Evolutionary conservation across 176 grass and related monocot species (phyloP).

Genomic region (Neostapfia colusana): DNA sequence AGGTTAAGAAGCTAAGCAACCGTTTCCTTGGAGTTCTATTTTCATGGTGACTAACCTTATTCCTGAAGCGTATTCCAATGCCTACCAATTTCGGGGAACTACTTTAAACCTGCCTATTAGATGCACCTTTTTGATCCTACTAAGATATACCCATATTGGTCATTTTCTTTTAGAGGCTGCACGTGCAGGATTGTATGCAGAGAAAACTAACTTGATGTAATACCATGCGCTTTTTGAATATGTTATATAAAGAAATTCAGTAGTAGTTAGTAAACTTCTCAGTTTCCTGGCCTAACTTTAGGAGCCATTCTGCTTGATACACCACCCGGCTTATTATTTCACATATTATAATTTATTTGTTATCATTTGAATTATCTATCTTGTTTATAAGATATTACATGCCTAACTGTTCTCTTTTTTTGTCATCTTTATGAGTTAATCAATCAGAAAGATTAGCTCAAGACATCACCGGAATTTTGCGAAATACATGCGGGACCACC

Average conservation of each 20-base stretch:
- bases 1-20: not conserved
- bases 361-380: constrained; percentile 16
- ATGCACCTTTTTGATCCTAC: not conserved
- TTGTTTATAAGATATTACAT: not conserved
- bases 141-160: constrained; percentile 10
- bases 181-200: not conserved
- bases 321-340: not conserved
- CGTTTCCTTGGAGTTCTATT: not conserved
- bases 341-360: too few relatives aligned
- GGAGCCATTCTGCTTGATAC: not conserved
- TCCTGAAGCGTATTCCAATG: not conserved
- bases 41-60: not conserved
- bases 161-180: not conserved
- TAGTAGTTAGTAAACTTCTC: too few relatives aligned
- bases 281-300: too few relatives aligned
- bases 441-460: constrained; percentile 85
- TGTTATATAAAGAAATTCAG: too few relatives aligned
- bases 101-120: too few relatives aligned
- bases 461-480: constrained; percentile 90
- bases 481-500: constrained; percentile 92
- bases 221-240: not conserved
- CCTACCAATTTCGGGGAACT: too few relatives aligned
- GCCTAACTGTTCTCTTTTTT: constrained; percentile 20
- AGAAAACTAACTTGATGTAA: not conserved
- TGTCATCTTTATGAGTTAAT: constrained; percentile 34